Base-by-base conservation (phyloP, 768 basidiomycete species). In the Leucocoprinus birnbaumii region DNA sequence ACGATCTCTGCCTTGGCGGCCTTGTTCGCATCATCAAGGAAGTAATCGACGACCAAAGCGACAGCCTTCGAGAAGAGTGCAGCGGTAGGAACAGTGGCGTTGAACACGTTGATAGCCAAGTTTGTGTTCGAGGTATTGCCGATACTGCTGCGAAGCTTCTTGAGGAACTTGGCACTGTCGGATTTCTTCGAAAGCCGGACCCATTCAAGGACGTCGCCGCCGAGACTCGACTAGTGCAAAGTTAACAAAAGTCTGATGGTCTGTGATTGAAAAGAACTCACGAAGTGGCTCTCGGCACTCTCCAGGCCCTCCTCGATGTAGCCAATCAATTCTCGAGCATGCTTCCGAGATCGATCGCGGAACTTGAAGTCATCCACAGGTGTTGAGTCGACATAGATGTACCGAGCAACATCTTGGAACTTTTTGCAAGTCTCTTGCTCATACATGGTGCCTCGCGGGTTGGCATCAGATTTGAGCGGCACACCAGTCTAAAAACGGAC, bases 1-100 rank as follows among this genome's bases (percentile, higher is more conserved):
- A 75, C 67, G 26, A 86, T 72, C 31, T 78, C 71, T 21, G 68
- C 66, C 9, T 75, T 71, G 24, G 70, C 73, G 16, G 64, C 46
- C 52, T 65, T 46, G 58, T 68, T 67, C 40, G 63, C 65, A 1
- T 74, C 71, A 9, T 74, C 69, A 13, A 87, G 68, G 60, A 82
- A 89, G 67, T 81, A 86, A 61, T 86, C 72, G 47, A 89, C 71
- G 21, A 85, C 75, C 51, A 79, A 76, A 2, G 79, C 72, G 40
- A 87, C 65, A 10, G 77, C 74, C 48, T 82, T 74, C 1, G 83
- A 82, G 69, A 81, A 86, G 5, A 80, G 62, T 0, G 81, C 70
- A 2, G 79, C 76, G 14, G 82, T 82, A 4, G 84, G 82, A 11
- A 86, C 74, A 14, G 76, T 64, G 45, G 84, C 78, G 7, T 76